Evolutionary conservation across 257 asterid species (phyloP), one percentile per base, ranked within the genome.

Genomic region (Ballota nigra): DNA sequence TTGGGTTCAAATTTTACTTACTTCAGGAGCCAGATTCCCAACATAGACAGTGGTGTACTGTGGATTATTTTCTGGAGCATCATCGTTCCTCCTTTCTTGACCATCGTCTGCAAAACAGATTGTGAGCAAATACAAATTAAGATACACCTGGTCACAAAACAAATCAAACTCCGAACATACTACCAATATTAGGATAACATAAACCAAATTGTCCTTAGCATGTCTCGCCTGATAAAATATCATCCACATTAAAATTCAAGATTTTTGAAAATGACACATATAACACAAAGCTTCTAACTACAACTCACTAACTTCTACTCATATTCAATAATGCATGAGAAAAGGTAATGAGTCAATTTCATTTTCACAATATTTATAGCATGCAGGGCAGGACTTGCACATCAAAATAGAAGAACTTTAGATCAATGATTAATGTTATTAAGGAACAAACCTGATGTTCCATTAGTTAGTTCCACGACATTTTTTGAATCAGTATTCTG

Each of bases 11-110:
- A 4, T 8, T 58, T 45, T 47, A 79, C 88, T 83, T 66, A 89
- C 96, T 81, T 92, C 96, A 67, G 88, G 87, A 77, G 96, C 87
- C 77, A 92, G 93, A 81, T 92, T 92, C 79, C 96, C 96, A 36
- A 92, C 96, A 72, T 89, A 92, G 57, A 89, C 97, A 71, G 95
- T 87, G 26, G 92, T 89, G 58, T 87, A 92, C 74, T 84, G 96
- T 9, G 83, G 88, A 77, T 87, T 91, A 66, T 91, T 87, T 77
- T 92, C 96, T 4, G 93, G 96, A 51, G 96, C 89, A 66, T 89
- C 96, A 68, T 87, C 90, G 11, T 80, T 82, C 63, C 79, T 76
- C 78, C 75, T 85, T 53, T 85, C 94, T 61, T 81, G 88, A 63
- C 86, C 88, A 55, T 87, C 91, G 22, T 91, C 97, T 91, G 90